These are phyloP conservation scores for Graphilbum sp. DNA, from an alignment of 2,329 filamentous ascomycete species.

Conservation along the genomic window DNA sequence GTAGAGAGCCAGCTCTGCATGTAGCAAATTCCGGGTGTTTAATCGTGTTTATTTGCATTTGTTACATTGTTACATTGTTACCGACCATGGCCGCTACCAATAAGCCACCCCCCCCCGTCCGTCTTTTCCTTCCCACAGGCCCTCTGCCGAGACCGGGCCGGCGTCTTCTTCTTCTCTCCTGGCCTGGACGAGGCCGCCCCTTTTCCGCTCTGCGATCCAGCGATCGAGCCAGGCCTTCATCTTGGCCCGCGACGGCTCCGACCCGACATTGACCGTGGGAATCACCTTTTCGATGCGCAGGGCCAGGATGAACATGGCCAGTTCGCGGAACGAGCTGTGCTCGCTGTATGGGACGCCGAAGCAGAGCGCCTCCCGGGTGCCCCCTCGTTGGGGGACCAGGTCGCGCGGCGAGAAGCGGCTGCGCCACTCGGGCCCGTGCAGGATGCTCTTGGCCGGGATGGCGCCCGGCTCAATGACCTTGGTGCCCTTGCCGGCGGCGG, in stretches of 20 bases:
- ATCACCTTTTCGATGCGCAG: slow-evolving; percentile 78
- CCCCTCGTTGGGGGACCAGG: slow-evolving; percentile 67
- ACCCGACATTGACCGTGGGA: slow-evolving; percentile 75
- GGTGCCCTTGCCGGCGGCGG: slow-evolving; percentile 16
- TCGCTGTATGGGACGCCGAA: slow-evolving; percentile 94
- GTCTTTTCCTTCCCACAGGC: slow-evolving; percentile 24
- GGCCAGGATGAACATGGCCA: slow-evolving; percentile 84
- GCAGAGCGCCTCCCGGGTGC: slow-evolving; percentile 66
- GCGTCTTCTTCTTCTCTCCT: slow-evolving; percentile 9
- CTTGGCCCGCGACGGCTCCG: slow-evolving; percentile 35
- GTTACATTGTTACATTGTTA: too few relatives aligned
- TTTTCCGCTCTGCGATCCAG: slow-evolving; percentile 42
- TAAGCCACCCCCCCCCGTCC: slow-evolving; percentile 21
- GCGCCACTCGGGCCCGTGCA: slow-evolving; percentile 54
- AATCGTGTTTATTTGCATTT: too few relatives aligned
- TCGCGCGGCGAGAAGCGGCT: slow-evolving; percentile 56
- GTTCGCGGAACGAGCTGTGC: slow-evolving; percentile 84
- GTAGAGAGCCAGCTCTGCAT: too few relatives aligned
- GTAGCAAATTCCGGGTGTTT: too few relatives aligned
- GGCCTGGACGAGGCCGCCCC: slow-evolving; percentile 32
- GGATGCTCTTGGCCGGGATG: slow-evolving; percentile 31
- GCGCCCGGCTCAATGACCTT: slow-evolving; percentile 38
- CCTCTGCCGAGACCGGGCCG: slow-evolving; percentile 12
- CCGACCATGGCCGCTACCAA: too few relatives aligned
- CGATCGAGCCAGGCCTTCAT: slow-evolving; percentile 52